A percentile compares a stretch with the other conserved stretches of the same genome.
phyloP scores from a whole-genome alignment of 371 early-diverging fungal genomes.

The Funneliformis caledonium region DNA sequence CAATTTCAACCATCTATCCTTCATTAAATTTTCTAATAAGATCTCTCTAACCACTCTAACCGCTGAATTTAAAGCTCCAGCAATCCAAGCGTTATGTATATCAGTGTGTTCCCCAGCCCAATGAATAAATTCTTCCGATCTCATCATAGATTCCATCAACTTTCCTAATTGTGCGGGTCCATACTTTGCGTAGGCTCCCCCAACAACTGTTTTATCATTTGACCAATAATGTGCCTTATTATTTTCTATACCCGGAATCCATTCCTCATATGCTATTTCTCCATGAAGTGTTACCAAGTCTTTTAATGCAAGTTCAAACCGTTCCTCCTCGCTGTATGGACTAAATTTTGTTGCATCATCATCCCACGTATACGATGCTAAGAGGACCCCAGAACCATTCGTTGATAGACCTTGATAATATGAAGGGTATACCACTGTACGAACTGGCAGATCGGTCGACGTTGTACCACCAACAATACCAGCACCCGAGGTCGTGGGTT shows the following conservation, averaged over 20 bases:
- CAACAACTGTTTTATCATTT: not conserved
- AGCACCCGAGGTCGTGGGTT: not conserved
- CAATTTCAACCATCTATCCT: no score
- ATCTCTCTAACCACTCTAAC: no score
- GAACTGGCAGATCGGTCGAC: constrained; percentile 8
- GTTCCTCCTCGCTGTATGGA: not conserved
- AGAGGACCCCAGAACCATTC: not conserved
- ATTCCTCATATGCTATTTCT: not conserved
- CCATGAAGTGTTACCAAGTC: not conserved
- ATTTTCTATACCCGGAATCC: not conserved
- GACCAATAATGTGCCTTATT: not conserved
- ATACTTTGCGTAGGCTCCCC: not conserved
- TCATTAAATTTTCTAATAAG: no score
- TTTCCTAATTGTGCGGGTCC: not conserved
- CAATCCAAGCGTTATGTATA: constrained; percentile 1
- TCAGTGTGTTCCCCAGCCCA: constrained; percentile 16
- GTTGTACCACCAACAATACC: constrained; percentile 8
- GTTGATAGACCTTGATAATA: not conserved
- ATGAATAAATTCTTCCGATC: not conserved
- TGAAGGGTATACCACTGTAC: constrained; percentile 21
- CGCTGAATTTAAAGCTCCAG: not conserved
- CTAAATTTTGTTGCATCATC: not conserved
- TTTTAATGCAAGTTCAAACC: not conserved
- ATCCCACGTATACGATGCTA: not conserved
- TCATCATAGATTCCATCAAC: not conserved